Base-by-base conservation (phyloP, 108 stramenopile species). In the Nitzschia inconspicua region DNA sequence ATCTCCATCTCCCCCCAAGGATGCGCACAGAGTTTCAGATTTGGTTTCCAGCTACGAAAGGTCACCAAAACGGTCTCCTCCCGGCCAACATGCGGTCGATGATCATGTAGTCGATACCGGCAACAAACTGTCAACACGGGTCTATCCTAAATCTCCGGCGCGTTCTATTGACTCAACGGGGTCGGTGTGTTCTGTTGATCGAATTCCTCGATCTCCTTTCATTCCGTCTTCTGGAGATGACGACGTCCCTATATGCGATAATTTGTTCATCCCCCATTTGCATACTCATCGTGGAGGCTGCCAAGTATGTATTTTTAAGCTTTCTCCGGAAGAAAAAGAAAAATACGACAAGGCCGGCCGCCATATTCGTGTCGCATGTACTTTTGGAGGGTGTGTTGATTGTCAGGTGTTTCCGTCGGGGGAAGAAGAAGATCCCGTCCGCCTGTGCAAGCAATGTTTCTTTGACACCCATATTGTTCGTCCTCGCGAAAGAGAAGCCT, bases 341-440 rank as follows among this genome's bases (percentile, higher is more conserved):
- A 11, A 62, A 16, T 64, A 56, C 51, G 70, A 72, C 37, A 57
- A 10, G 63, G 59, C 47, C 5, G 63, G 63, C n/a, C 62, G 70
- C 3, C 67, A 62, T 59, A 27, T 72, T 19, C 8, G 44, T 13
- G 70, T 72, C 27, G 35, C 19, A 18, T 22, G 29, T 16, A 64
- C 63, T 30, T 4, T 13, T 5, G 70, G 70, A 18, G 70, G 63
- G 7, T 72, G 70, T 26, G 4, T 42, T 1, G 55, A 52, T 36
- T 72, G 70, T 32, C 25, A 52, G 7, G 63, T 52, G 29, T 72
- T 72, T 46, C 70, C 70, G 7, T 51, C 57, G 1, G 49, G 51
- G 1, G 70, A 72, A 34, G 70, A 41, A 9, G 70, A 72, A 34
- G 63, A 47, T 23, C 70, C 70, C 20, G 63, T 72, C 4, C 51